Evolutionary conservation across 2,329 filamentous ascomycete species (phyloP).

Genomic region (Ophiobolus disseminans): DNA sequence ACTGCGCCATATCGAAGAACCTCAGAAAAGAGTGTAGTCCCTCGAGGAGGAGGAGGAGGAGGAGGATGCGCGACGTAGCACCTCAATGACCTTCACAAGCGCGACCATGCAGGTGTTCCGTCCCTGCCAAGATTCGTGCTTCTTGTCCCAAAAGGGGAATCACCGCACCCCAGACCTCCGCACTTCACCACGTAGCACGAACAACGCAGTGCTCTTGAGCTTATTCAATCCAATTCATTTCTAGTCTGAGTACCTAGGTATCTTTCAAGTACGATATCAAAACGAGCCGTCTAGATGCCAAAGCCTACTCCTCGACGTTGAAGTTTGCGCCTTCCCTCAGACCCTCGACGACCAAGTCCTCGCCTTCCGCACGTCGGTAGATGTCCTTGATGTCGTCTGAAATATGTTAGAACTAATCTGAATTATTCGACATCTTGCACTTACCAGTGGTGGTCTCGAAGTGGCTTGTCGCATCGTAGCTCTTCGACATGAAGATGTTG

Average conservation of each 20-base stretch:
- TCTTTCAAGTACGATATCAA: constrained; percentile 1
- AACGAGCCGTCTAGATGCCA: constrained; percentile 12
- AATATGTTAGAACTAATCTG: constrained; percentile 28
- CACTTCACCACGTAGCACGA: neutral
- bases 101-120: constrained; percentile 24
- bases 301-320: constrained; percentile 64
- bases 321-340: constrained; percentile 78
- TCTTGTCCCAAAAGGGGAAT: constrained; percentile 7
- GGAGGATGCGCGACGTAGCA: constrained; percentile 34
- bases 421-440: constrained; percentile 10
- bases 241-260: neutral
- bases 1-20: constrained; percentile 56
- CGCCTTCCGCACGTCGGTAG: constrained; percentile 81
- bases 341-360: constrained; percentile 87
- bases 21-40: no score
- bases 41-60: constrained; percentile 21
- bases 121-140: constrained; percentile 23
- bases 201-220: neutral
- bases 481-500: constrained; percentile 97
- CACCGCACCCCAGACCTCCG: neutral
- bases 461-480: constrained; percentile 96
- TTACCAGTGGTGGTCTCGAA: constrained; percentile 85
- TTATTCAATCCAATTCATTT: neutral
- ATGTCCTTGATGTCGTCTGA: constrained; percentile 93
- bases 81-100: constrained; percentile 29